These are phyloP conservation scores for Raphanus raphanistrum DNA, from an alignment of 345 rosid genomes.

Conservation along the genomic window DNA sequence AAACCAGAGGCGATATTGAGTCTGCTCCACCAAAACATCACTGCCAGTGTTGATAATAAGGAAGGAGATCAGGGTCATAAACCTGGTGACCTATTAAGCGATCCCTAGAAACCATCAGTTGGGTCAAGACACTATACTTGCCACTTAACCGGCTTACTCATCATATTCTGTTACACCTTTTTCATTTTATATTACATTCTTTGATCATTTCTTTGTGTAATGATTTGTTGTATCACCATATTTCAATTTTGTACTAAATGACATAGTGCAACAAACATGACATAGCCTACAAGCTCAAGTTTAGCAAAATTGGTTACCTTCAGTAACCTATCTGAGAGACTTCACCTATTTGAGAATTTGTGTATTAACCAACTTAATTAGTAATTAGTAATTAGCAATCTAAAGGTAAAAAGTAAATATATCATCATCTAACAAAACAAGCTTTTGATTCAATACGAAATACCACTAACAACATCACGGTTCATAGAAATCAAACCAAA, in stretches of 20 bases:
- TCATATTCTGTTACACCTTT: background rate
- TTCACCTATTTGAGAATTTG: too few species aligned
- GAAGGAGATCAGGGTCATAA: constrained; percentile 27
- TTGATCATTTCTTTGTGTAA: constrained; percentile 4
- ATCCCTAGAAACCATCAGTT: constrained; percentile 12
- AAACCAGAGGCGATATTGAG: constrained; percentile 37
- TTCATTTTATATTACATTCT: constrained; percentile 2
- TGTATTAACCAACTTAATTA: too few species aligned
- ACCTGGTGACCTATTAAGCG: constrained; percentile 37
- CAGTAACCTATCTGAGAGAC: background rate
- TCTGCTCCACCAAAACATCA: constrained; percentile 51
- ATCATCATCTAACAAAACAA: too few species aligned
- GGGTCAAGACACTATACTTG: background rate
- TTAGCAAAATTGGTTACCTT: background rate
- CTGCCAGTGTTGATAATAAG: constrained; percentile 49
- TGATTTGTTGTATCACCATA: constrained; percentile 26
- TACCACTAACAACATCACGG: background rate
- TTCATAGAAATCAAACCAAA: background rate
- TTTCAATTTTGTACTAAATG: constrained; percentile 17
- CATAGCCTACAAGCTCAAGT: background rate
- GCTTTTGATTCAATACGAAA: too few species aligned
- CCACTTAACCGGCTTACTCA: constrained; percentile 10
- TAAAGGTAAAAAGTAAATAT: background rate
- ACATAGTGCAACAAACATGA: background rate
- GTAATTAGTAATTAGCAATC: too few species aligned